phyloP scores from a whole-genome alignment of 805 yeast genomes.

The Candida stauntonica region DNA sequence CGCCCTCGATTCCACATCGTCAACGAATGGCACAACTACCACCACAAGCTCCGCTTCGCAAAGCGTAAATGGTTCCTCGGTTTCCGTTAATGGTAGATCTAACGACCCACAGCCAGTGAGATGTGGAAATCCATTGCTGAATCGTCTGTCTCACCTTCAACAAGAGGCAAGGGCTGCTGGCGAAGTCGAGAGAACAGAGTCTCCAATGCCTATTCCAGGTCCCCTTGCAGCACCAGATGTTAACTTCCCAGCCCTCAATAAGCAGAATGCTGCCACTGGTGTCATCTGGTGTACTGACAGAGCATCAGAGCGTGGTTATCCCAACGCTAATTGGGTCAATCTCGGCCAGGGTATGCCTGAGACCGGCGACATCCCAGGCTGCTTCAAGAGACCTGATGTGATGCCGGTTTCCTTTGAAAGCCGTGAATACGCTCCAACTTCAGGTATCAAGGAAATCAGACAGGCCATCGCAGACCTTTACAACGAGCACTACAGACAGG shows the following conservation, averaged over 20 bases:
- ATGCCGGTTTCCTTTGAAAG: conserved; percentile 44
- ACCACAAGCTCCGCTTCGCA: neutral
- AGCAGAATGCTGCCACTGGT: conserved; percentile 56
- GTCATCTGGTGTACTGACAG: conserved; percentile 63
- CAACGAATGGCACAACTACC: conserved; percentile 3
- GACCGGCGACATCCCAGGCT: conserved; percentile 57
- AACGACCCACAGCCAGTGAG: neutral
- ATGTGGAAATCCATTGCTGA: conserved; percentile 5
- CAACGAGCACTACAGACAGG: conserved; percentile 49
- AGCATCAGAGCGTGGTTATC: conserved; percentile 53
- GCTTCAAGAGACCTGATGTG: conserved; percentile 47
- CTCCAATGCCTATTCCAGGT: conserved; percentile 48
- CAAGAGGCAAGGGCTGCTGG: neutral
- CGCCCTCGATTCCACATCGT: conserved; percentile 7
- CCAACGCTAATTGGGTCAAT: conserved; percentile 46
- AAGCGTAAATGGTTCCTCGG: neutral
- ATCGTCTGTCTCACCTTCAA: conserved; percentile 5
- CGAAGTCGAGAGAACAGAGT: conserved; percentile 22
- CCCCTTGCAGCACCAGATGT: conserved; percentile 41
- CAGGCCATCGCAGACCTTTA: conserved; percentile 55
- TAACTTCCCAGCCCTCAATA: conserved; percentile 55
- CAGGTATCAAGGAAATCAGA: conserved; percentile 50
- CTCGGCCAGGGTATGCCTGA: conserved; percentile 66
- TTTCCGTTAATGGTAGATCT: neutral
- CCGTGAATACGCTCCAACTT: conserved; percentile 57